Percentiles rank a stretch among this genome's conserved stretches.
These are phyloP conservation scores for Globisporangium spiculum DNA, from an alignment of 352 stramenopile genomes.

Conservation along the genomic window DNA sequence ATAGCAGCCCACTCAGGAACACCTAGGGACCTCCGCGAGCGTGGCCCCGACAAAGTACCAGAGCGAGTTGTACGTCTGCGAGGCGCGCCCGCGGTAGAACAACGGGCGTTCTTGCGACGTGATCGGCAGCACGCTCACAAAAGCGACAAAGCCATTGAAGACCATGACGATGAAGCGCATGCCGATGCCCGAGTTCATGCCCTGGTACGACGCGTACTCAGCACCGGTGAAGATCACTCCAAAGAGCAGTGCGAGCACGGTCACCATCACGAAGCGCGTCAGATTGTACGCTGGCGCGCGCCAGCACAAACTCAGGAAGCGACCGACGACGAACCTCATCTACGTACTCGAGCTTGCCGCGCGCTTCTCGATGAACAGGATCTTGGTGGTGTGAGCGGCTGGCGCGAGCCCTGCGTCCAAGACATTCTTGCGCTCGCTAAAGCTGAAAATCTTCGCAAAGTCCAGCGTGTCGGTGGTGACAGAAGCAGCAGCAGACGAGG, in stretches of 20 bases:
- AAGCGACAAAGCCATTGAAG: conserved; percentile 68
- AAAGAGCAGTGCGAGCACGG: conserved; percentile 15
- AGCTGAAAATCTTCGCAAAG: conserved; percentile 35
- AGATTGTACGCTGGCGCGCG: conserved; percentile 66
- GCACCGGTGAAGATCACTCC: conserved; percentile 27
- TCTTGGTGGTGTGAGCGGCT: neutral
- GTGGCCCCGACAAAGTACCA: conserved; percentile 70
- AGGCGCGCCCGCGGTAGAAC: conserved; percentile 52
- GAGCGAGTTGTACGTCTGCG: conserved; percentile 77
- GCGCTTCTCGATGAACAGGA: conserved; percentile 20
- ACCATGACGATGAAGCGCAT: conserved; percentile 65
- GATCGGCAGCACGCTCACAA: conserved; percentile 63
- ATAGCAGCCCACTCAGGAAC: conserved; percentile 24
- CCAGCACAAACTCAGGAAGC: conserved; percentile 30
- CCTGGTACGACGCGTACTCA: conserved; percentile 30
- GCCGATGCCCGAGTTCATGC: conserved; percentile 38
- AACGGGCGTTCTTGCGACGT: conserved; percentile 64
- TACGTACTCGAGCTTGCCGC: conserved; percentile 10
- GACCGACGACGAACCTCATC: conserved; percentile 21
- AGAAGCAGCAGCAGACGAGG: conserved; percentile 19
- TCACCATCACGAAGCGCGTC: conserved; percentile 34
- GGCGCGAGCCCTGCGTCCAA: neutral
- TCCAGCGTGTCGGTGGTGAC: conserved; percentile 21
- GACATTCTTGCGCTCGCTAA: conserved; percentile 17
- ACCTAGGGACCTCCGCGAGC: conserved; percentile 66